phyloP scores from a whole-genome alignment of 805 yeast genomes.

The Cyberlindnera lachancei region DNA sequence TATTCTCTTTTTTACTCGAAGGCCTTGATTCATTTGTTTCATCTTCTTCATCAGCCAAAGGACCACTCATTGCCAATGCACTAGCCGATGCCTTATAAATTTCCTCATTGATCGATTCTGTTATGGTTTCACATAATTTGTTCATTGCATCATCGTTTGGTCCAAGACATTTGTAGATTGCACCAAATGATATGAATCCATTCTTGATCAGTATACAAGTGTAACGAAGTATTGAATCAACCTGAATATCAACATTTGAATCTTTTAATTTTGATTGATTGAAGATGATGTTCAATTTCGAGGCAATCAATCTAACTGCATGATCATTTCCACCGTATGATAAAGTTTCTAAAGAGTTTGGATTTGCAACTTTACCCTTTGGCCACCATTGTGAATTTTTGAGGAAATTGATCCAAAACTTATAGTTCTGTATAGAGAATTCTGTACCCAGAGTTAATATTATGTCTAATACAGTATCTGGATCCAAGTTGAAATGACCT shows the following conservation, averaged over 20 bases:
- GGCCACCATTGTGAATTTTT: conserved; percentile 68
- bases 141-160: conserved; percentile 46
- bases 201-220: conserved; percentile 54
- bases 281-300: conserved; percentile 25
- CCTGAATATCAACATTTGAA: conserved; percentile 23
- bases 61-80: conserved; percentile 85
- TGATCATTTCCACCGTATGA: conserved; percentile 45
- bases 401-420: conserved; percentile 43
- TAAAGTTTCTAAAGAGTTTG: conserved; percentile 26
- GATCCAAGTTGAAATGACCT: conserved; percentile 73
- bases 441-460: conserved; percentile 46
- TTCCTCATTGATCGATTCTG: conserved; percentile 43
- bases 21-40: conserved; percentile 26
- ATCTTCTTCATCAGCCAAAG: conserved; percentile 59
- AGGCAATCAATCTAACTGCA: conserved; percentile 48
- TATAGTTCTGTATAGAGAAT: conserved; percentile 35
- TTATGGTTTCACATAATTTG: conserved; percentile 35
- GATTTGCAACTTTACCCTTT: conserved; percentile 23
- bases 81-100: conserved; percentile 59
- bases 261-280: no score
- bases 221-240: conserved; percentile 32
- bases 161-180: conserved; percentile 46
- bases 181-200: conserved; percentile 57
- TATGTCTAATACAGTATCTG: conserved; percentile 59
- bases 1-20: conserved; percentile 3